These are phyloP conservation scores for Fusarium sp. DNA, from an alignment of 2,329 filamentous ascomycete genomes.

Conservation along the genomic window DNA sequence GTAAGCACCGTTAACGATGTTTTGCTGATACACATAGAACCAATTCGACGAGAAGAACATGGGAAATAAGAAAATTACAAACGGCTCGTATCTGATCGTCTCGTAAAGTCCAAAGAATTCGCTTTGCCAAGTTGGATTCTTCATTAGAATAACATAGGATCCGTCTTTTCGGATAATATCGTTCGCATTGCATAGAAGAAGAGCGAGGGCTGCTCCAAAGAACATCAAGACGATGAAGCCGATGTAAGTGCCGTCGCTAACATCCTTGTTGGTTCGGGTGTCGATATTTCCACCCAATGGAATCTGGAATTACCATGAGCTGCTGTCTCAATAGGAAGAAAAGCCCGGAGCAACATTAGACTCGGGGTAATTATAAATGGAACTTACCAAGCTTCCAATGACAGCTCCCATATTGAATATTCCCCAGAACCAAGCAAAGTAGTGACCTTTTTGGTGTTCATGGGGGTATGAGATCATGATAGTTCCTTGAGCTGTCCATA, in stretches of 20 bases:
- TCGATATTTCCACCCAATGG: slow-evolving; percentile 45
- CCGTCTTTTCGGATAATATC: slow-evolving; percentile 81
- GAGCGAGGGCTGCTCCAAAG: slow-evolving; percentile 74
- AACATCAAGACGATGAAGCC: slow-evolving; percentile 86
- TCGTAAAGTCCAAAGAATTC: slow-evolving; percentile 82
- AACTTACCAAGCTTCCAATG: slow-evolving; percentile 74
- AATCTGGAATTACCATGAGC: slow-evolving; percentile 63
- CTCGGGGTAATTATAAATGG: fast-evolving
- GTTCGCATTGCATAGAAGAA: slow-evolving; percentile 76
- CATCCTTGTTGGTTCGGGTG: slow-evolving; percentile 44
- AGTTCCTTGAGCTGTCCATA: slow-evolving; percentile 85
- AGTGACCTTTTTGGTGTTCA: slow-evolving; percentile 84
- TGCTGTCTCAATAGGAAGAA: too few species aligned
- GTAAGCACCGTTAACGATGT: slow-evolving; percentile 74
- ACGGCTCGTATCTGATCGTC: slow-evolving; percentile 75
- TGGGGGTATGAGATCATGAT: slow-evolving; percentile 91
- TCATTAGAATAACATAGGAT: slow-evolving; percentile 85
- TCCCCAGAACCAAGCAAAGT: slow-evolving; percentile 92
- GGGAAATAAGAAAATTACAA: slow-evolving; percentile 76
- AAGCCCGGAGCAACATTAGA: too few species aligned
- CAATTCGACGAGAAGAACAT: slow-evolving; percentile 87
- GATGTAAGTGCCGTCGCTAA: slow-evolving; percentile 83
- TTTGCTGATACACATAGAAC: slow-evolving; percentile 86
- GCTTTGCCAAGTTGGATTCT: slow-evolving; percentile 86
- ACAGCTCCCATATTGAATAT: slow-evolving; percentile 94